Evolutionary conservation across 768 basidiomycete genomes (phyloP).

Genomic region (Gymnopilus dilepis): DNA sequence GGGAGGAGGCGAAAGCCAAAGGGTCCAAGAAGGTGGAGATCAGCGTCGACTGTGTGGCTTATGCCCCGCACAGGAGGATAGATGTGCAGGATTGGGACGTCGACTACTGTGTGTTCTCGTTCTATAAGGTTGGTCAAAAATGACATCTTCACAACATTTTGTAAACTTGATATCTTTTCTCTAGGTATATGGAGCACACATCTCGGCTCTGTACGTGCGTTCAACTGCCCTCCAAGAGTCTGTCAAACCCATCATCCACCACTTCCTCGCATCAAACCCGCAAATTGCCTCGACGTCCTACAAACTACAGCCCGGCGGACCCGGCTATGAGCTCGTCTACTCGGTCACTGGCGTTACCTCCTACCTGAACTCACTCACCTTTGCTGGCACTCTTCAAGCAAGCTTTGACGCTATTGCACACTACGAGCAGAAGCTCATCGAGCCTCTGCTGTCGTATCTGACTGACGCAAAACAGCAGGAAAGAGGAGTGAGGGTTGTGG

Average conservation of each 20-base stretch:
- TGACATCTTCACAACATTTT: not conserved
- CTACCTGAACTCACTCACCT: conserved; percentile 68
- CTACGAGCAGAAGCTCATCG: conserved; percentile 66
- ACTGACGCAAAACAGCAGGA: conserved; percentile 50
- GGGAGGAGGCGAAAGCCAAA: conserved; percentile 53
- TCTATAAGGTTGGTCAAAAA: conserved; percentile 71
- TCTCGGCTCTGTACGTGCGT: conserved; percentile 69
- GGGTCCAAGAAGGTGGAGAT: conserved; percentile 69
- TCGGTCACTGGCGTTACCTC: conserved; percentile 61
- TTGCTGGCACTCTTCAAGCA: conserved; percentile 49
- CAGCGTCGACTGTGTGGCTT: conserved; percentile 79
- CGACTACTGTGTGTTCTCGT: conserved; percentile 73
- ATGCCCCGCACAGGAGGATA: conserved; percentile 73
- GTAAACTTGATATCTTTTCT: not conserved
- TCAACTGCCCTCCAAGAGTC: conserved; percentile 51
- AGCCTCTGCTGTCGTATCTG: conserved; percentile 59
- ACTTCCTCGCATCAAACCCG: conserved; percentile 59
- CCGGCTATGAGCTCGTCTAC: conserved; percentile 75
- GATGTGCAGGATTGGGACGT: conserved; percentile 81
- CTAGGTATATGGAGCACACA: conserved; percentile 79
- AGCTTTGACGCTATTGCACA: conserved; percentile 61
- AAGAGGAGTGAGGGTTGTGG: conserved; percentile 72
- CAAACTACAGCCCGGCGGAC: conserved; percentile 77
- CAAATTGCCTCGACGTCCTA: conserved; percentile 39
- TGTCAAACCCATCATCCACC: conserved; percentile 65